phyloP scores from a whole-genome alignment of 73 alveolate genomes.

The Effrenium voratum region DNA sequence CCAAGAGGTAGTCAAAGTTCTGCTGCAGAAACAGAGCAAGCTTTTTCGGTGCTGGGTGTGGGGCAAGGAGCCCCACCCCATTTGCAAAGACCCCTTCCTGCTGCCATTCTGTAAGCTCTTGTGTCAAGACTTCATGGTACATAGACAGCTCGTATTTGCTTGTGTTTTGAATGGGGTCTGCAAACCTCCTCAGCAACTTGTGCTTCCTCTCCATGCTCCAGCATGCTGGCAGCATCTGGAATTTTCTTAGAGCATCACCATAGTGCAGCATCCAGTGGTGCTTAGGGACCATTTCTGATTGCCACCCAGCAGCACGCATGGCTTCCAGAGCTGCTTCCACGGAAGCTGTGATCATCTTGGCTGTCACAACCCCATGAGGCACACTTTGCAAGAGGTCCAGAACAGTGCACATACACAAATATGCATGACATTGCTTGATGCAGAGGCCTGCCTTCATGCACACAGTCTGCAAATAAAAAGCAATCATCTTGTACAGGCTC shows the following conservation, averaged over 20 bases:
- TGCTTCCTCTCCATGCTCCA: conserved; percentile 59
- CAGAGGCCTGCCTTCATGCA: neutral
- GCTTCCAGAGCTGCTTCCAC: neutral
- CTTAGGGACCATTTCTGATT: neutral
- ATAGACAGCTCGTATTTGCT: neutral
- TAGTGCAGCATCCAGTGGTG: conserved; percentile 1
- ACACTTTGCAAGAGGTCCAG: neutral
- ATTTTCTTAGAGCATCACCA: neutral
- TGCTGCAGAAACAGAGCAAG: too few relatives aligned
- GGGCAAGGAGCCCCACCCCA: neutral
- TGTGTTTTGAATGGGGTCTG: neutral
- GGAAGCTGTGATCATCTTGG: neutral
- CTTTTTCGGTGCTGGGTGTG: neutral
- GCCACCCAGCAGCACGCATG: neutral
- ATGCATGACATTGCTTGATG: neutral
- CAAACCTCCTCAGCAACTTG: neutral
- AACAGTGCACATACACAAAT: neutral
- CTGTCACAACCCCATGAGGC: neutral
- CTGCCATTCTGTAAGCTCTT: neutral
- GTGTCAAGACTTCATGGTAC: neutral
- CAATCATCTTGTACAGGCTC: neutral
- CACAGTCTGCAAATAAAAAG: neutral
- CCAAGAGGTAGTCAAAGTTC: too few relatives aligned
- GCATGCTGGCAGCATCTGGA: neutral
- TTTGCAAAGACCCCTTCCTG: neutral